Evolutionary conservation across 345 rosid genomes (phyloP), one percentile per base, ranked within the genome.

Genomic region (Eucalyptus cloeziana): DNA sequence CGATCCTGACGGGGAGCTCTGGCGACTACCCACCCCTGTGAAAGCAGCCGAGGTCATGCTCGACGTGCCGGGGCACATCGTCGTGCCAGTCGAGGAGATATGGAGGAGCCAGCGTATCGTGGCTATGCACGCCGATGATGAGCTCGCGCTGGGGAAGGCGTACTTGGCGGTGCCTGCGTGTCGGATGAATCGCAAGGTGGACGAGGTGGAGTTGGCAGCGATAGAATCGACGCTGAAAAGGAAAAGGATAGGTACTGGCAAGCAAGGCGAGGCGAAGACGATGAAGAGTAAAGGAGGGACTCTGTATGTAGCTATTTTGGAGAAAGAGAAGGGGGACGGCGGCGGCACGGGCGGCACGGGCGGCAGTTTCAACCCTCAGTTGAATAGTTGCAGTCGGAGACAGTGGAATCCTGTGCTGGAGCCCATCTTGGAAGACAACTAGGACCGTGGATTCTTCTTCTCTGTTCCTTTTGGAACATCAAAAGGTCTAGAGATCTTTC

Each of bases 71-170:
- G 85, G 85, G 47, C 47, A 43, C 8, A 86, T 89, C 47, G 62
- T 94, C 47, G 89, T 89, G 81, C 49, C 86, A 5, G 88, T 81
- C n/a, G 90, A 90, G 52, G 90, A 90, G 33, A 90, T 93, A 33
- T 86, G 62, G 33, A 87, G 88, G 86, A 91, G 71, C 40, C 88
- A 91, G 16, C 92, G 91, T 43, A 50, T 89, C 45, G 76, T 87
- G 10, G 92, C 94, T 86, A 31, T 92, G 91, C 87, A 89, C 80
- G 95, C 95, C 16, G 94, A 93, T 52, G 94, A 93, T 27, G 94
- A 93, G n/a, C 90, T 94, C 24, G 8, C 87, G 80, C 89, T 88
- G 11, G 93, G 94, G 17, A 87, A 92, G 85, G 24, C 91, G 40
- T 94, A 94, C 89, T 19, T 93, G 64, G 33, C 87, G 51, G 88